Base-by-base conservation (phyloP, 2,329 filamentous ascomycete genomes). In the Trichophyton mentagrophytes region DNA sequence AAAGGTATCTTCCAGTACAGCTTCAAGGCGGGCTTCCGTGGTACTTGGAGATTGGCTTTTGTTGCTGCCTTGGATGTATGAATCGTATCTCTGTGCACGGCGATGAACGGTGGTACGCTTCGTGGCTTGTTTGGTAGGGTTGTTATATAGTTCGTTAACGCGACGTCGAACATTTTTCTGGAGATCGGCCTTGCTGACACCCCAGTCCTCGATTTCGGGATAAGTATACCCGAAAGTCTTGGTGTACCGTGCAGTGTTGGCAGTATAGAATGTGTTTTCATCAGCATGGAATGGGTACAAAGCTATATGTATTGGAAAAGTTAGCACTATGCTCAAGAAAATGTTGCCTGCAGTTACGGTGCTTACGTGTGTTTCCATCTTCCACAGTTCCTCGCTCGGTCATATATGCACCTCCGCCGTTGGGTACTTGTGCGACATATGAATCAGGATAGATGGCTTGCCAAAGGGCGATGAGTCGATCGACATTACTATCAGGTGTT, bases 391-490 rank as follows among this genome's bases (percentile, higher is more conserved):
- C 83, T 8, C 75, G 73, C 1, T 77, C 68, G 5, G 79, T 82
- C 0, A 83, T 86, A 67, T 83, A 90, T 1, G 85, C 87, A 11
- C 79, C 78, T 42, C 78, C 79, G n/a, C 72, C 74, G 58, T 78
- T 81, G 5, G 74, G 66, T 63, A 82, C 79, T 0, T 85, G 80
- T 22, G 78, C 74, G 3, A 90, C 80, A 74, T 85, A 92, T 30
- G 81, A 81, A 20, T 83, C 75, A 0, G 86, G 87, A 64, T 93
- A 81, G 13, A 93, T 72, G 0, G 80, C 77, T 74, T 93, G 88
- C 88, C 88, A 93, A 63, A 95, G 80, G 36, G 88, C 83, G 64
- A 90, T 83, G 30, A 88, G 72, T 2, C 89, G 82, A 68, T 95
- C 89, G 6, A 90, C 81, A 72, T 88, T 90, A 64, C 79, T 76